phyloP scores from a whole-genome alignment of 2,329 filamentous ascomycete genomes.

The Lasiodiplodia hormozganensis region DNA sequence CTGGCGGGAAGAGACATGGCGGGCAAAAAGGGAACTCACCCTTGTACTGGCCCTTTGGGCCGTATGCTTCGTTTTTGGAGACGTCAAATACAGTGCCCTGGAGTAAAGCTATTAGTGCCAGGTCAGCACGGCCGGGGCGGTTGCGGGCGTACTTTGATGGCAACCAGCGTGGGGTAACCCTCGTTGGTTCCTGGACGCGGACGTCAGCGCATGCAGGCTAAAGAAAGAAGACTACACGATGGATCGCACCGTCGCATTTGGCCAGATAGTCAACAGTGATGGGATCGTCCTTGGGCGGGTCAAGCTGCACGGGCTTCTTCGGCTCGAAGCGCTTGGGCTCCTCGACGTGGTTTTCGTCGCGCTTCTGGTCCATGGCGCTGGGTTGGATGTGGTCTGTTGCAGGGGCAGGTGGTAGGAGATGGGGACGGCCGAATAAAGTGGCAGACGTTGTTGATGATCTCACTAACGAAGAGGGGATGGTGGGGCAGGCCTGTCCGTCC shows the following conservation, averaged over 20 bases:
- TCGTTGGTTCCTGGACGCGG: slow-evolving; percentile 65
- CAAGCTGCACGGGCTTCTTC: slow-evolving; percentile 75
- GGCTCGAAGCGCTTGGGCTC: slow-evolving; percentile 72
- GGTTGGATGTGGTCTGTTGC: background rate
- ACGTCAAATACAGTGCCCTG: slow-evolving; percentile 96
- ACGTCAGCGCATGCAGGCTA: background rate
- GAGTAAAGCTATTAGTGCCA: background rate
- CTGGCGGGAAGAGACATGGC: background rate
- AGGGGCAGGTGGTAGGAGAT: background rate
- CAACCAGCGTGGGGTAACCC: slow-evolving; percentile 64
- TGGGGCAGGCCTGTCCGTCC: background rate
- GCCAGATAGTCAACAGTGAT: slow-evolving; percentile 82
- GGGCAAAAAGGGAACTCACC: slow-evolving; percentile 61
- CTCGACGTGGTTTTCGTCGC: slow-evolving; percentile 37
- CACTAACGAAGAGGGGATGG: slow-evolving; percentile 6
- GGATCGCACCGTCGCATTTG: slow-evolving; percentile 74
- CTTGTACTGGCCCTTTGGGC: slow-evolving; percentile 80
- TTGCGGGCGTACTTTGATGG: slow-evolving; percentile 59
- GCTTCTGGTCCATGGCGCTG: slow-evolving; percentile 25
- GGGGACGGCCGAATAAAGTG: slow-evolving; percentile 17
- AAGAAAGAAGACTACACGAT: slow-evolving; percentile 44
- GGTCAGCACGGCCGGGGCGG: background rate
- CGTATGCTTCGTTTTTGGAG: slow-evolving; percentile 85
- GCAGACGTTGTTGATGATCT: slow-evolving; percentile 14
- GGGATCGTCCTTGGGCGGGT: slow-evolving; percentile 84